Conservation (phyloP, 2,329 filamentous ascomycete genomes). For the Exserohilum rostratum region DNA sequence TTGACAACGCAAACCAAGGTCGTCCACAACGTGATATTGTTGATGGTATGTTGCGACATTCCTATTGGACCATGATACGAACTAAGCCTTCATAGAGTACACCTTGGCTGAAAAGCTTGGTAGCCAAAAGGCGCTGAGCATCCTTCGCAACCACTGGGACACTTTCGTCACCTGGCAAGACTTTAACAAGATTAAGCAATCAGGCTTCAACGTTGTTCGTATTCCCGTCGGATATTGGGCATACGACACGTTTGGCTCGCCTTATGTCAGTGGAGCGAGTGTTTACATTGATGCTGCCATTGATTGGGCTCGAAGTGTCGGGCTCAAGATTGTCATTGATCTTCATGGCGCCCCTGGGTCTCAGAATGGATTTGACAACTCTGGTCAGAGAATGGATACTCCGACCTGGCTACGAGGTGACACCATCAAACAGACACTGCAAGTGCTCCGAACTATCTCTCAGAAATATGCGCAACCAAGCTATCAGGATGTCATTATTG, state of each 20-base stretch:
- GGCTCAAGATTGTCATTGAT: constrained; percentile 64
- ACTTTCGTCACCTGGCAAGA: constrained; percentile 58
- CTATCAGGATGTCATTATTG: constrained; percentile 65
- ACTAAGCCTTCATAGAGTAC: constrained; percentile 49
- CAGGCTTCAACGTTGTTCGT: constrained; percentile 65
- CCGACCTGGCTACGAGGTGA: constrained; percentile 56
- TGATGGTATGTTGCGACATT: constrained; percentile 36
- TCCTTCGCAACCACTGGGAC: constrained; percentile 59
- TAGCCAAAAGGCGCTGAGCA: constrained; percentile 49
- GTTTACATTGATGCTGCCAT: constrained; percentile 62
- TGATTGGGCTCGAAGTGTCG: constrained; percentile 60
- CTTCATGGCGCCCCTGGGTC: constrained; percentile 63
- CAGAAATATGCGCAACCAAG: constrained; percentile 60
- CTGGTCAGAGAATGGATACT: constrained; percentile 55
- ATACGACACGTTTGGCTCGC: constrained; percentile 56
- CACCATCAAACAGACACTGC: constrained; percentile 58
- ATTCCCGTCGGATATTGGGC: constrained; percentile 68
- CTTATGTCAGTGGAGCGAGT: constrained; percentile 60
- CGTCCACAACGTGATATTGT: constrained; percentile 46
- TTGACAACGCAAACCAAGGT: constrained; percentile 43
- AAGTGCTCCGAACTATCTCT: constrained; percentile 63
- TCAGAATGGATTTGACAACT: constrained; percentile 69
- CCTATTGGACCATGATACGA: not conserved
- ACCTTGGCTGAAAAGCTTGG: constrained; percentile 59
- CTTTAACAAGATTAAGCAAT: constrained; percentile 62